These are phyloP conservation scores for Phaeomoniella chlamydospora DNA, from an alignment of 2,329 filamentous ascomycete species.

Conservation along the genomic window DNA sequence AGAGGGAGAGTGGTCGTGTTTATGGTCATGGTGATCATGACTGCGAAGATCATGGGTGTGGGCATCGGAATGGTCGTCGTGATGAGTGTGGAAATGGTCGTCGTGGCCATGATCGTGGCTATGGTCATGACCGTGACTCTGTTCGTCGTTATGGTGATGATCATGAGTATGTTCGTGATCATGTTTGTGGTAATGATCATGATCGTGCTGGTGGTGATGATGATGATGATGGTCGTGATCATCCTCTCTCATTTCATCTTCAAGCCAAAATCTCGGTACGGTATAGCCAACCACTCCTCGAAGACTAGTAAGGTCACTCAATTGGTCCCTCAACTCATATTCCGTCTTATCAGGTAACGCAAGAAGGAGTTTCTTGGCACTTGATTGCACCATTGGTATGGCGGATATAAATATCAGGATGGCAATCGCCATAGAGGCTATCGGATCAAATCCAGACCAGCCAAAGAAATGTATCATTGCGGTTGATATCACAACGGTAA, in stretches of 20 bases:
- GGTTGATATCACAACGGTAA: constrained; percentile 87
- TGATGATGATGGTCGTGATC: constrained; percentile 14
- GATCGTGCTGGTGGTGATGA: constrained; percentile 17
- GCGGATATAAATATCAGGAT: constrained; percentile 87
- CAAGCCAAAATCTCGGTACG: constrained; percentile 84
- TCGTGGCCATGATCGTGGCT: constrained; percentile 16
- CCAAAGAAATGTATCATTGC: constrained; percentile 72
- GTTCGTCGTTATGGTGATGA: constrained; percentile 12
- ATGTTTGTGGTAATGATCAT: constrained; percentile 14
- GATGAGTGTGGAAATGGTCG: neutral
- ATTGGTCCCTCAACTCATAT: constrained; percentile 71
- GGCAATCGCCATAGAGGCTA: constrained; percentile 88
- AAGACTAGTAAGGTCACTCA: constrained; percentile 69
- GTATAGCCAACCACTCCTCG: constrained; percentile 75
- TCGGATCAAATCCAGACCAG: constrained; percentile 88
- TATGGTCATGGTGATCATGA: constrained; percentile 13
- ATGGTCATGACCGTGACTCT: constrained; percentile 16
- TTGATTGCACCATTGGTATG: constrained; percentile 71
- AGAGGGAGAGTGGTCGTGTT: constrained; percentile 8
- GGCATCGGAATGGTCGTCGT: neutral
- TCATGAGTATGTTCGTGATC: constrained; percentile 11
- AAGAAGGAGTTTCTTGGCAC: constrained; percentile 68
- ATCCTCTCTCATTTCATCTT: constrained; percentile 38
- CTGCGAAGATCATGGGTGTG: constrained; percentile 16
- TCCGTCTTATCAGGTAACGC: constrained; percentile 75